A percentile compares a stretch with the other conserved stretches of the same genome.
Evolutionary conservation across 805 yeast species (phyloP).

Genomic region (Yamadazyma ubonensis): DNA sequence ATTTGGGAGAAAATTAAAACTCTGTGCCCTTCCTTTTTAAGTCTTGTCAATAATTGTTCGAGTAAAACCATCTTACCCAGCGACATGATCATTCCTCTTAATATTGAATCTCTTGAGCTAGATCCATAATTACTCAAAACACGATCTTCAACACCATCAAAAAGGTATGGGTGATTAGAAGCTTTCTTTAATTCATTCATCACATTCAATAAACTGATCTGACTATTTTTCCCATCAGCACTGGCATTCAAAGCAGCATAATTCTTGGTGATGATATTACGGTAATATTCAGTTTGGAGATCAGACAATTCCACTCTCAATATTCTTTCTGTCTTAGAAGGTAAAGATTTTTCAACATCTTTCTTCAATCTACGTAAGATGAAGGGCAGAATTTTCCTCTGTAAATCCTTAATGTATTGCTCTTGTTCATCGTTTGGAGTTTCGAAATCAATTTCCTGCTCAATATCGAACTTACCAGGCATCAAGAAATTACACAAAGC

Average conservation of each 20-base stretch:
- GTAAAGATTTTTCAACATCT: conserved; percentile 95
- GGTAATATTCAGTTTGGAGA: conserved; percentile 91
- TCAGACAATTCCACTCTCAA: conserved; percentile 93
- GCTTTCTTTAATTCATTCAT: conserved; percentile 97
- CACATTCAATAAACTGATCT: conserved; percentile 80
- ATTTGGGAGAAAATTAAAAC: conserved; percentile 94
- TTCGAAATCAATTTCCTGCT: conserved; percentile 94
- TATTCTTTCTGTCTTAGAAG: conserved; percentile 93
- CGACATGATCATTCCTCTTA: conserved; percentile 93
- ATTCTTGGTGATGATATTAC: conserved; percentile 88
- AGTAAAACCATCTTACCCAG: conserved; percentile 97
- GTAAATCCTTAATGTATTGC: conserved; percentile 80
- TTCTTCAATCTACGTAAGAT: conserved; percentile 91
- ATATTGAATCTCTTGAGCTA: conserved; percentile 69
- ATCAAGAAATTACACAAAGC: conserved; percentile 91
- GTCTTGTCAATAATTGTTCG: conserved; percentile 81
- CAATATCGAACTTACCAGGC: conserved; percentile 91
- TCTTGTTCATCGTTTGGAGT: conserved; percentile 86
- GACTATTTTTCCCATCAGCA: conserved; percentile 64
- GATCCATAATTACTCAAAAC: conserved; percentile 66
- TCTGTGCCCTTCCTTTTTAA: conserved; percentile 92
- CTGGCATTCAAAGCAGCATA: conserved; percentile 81
- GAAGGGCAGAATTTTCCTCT: conserved; percentile 82
- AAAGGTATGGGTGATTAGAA: conserved; percentile 93
- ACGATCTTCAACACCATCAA: conserved; percentile 87